These are phyloP conservation scores for Fistulinella staudtii DNA, from an alignment of 1,284 basidiomycete species.

Conservation along the genomic window DNA sequence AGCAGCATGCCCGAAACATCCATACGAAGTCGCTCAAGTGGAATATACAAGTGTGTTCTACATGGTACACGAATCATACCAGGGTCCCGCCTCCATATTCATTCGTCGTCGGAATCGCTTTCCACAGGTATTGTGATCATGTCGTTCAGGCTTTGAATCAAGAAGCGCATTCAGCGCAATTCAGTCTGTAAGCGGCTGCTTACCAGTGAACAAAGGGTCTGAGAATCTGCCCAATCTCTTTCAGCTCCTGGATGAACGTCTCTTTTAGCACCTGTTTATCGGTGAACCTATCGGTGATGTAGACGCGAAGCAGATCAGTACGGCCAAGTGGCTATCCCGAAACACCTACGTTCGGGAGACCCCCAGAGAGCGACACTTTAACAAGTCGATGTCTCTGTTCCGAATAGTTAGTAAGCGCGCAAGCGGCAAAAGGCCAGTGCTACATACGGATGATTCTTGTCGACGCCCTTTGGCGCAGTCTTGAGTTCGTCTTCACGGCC, in stretches of 20 bases:
- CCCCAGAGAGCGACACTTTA: slow-evolving; percentile 78
- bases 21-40: background rate
- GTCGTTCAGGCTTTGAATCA: slow-evolving; percentile 59
- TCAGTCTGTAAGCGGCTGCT: slow-evolving; percentile 26
- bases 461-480: slow-evolving; percentile 83
- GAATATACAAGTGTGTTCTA: too few relatives aligned
- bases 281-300: slow-evolving; percentile 54
- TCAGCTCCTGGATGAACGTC: slow-evolving; percentile 60
- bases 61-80: too few relatives aligned
- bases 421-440: background rate
- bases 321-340: background rate
- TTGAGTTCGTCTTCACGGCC: slow-evolving; percentile 81
- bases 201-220: slow-evolving; percentile 82
- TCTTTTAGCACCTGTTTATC: slow-evolving; percentile 65
- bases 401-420: background rate
- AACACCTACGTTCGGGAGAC: slow-evolving; percentile 61
- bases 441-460: slow-evolving; percentile 67
- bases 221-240: slow-evolving; percentile 52
- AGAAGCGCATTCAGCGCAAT: slow-evolving; percentile 1
- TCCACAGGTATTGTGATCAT: slow-evolving; percentile 48
- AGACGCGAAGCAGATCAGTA: slow-evolving; percentile 1
- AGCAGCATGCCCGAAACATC: background rate
- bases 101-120: slow-evolving; percentile 12
- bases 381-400: slow-evolving; percentile 82
- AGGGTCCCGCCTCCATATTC: slow-evolving; percentile 8